These are phyloP conservation scores for Pyrenula massariospora DNA, from an alignment of 495 filamentous ascomycete species.

Conservation along the genomic window DNA sequence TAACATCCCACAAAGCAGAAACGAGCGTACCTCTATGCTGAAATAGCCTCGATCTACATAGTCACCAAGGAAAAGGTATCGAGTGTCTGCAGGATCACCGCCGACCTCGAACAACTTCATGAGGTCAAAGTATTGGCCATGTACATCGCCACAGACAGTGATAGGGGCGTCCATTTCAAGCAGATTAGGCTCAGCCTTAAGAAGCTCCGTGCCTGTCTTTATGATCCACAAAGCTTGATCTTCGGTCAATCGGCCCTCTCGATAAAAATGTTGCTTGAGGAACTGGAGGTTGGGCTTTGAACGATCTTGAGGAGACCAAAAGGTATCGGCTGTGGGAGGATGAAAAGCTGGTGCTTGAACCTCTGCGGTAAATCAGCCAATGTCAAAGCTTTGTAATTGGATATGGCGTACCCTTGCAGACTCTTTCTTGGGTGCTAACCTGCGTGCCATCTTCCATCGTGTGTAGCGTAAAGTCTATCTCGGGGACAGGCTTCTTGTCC, in stretches of 20 bases:
- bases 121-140: slow-evolving; percentile 96
- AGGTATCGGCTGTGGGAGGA: slow-evolving; percentile 74
- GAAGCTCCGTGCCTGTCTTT: slow-evolving; percentile 66
- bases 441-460: slow-evolving; percentile 94
- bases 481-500: slow-evolving; percentile 86
- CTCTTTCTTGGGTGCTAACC: slow-evolving; percentile 88
- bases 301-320: slow-evolving; percentile 65
- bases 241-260: slow-evolving; percentile 91
- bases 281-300: slow-evolving; percentile 86
- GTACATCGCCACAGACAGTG: slow-evolving; percentile 97
- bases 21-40: slow-evolving; percentile 68
- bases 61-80: slow-evolving; percentile 94
- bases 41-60: slow-evolving; percentile 98
- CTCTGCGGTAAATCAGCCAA: slow-evolving; percentile 38
- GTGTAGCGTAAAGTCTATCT: slow-evolving; percentile 97
- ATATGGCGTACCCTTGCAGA: slow-evolving; percentile 76
- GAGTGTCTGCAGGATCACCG: slow-evolving; percentile 87
- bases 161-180: slow-evolving; percentile 99
- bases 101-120: slow-evolving; percentile 99
- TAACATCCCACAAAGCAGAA: neutral
- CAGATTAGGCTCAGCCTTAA: slow-evolving; percentile 82
- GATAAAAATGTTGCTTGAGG: slow-evolving; percentile 95
- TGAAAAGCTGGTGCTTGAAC: slow-evolving; percentile 93
- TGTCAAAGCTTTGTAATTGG: too few relatives aligned
- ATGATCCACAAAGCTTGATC: slow-evolving; percentile 97